Conservation (phyloP, 441 rosid species). For the Populus hybrid region DNA sequence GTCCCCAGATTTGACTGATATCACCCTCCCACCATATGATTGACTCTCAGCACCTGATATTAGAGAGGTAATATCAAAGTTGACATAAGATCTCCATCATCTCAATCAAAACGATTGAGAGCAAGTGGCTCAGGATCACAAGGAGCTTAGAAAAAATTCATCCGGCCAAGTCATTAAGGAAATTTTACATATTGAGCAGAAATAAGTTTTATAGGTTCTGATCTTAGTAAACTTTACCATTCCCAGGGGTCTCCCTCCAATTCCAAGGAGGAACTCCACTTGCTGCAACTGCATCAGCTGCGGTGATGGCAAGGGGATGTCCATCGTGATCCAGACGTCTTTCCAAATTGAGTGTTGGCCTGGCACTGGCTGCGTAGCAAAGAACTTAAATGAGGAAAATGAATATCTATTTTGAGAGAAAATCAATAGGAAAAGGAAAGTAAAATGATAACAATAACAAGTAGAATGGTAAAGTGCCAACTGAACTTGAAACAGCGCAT, state of each 20-base stretch:
- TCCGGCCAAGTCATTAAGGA: neutral
- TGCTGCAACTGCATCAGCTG: constrained; percentile 78
- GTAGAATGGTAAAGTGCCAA: neutral
- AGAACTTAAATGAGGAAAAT: constrained; percentile 25
- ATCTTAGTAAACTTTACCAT: constrained; percentile 41
- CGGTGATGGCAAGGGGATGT: constrained; percentile 84
- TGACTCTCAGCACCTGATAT: constrained; percentile 51
- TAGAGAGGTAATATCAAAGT: neutral
- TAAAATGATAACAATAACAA: neutral
- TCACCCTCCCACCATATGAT: constrained; percentile 78
- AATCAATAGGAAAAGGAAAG: constrained; percentile 1
- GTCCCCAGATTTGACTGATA: constrained; percentile 85
- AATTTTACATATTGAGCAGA: neutral
- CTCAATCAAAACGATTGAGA: constrained; percentile 3
- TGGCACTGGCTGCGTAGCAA: constrained; percentile 63
- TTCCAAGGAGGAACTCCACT: constrained; percentile 97
- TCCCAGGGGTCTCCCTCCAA: constrained; percentile 95
- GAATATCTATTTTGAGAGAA: constrained; percentile 16
- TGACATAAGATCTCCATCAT: neutral
- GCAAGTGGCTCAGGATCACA: constrained; percentile 6
- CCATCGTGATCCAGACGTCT: constrained; percentile 94
- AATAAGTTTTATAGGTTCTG: constrained; percentile 12
- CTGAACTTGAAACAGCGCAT: neutral
- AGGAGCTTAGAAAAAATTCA: neutral
- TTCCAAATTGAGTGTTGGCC: constrained; percentile 87